Evolutionary conservation across 208 protist species (phyloP).

Genomic region (Acanthamoeba royreba): DNA sequence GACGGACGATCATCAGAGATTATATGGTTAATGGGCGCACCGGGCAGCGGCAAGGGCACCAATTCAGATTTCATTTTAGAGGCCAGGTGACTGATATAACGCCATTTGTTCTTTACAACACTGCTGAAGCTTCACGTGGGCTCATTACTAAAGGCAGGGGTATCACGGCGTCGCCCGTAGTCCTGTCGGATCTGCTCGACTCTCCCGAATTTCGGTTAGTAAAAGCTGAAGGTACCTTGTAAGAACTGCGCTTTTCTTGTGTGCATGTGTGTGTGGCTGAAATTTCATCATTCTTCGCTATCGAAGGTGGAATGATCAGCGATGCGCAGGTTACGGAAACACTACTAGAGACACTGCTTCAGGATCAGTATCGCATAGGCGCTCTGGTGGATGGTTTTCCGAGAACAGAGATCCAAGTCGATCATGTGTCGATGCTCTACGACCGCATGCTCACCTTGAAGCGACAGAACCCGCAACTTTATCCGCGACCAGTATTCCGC

Average conservation of each 20-base stretch:
- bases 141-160: no score
- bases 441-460: constrained; percentile 13
- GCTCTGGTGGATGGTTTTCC: constrained; percentile 26
- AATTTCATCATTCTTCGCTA: no score
- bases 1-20: no score
- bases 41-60: neutral
- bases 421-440: neutral
- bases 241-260: no score
- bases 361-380: neutral
- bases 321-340: neutral
- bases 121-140: no score
- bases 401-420: neutral
- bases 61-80: neutral
- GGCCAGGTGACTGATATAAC: no score
- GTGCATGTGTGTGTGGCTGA: no score
- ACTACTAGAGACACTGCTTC: neutral
- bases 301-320: constrained; percentile 9
- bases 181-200: neutral
- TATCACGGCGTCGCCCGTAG: neutral
- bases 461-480: neutral
- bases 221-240: neutral
- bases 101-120: no score
- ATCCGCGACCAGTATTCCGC: neutral
- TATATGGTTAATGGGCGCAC: constrained; percentile 30
- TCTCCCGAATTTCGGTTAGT: neutral